Evolutionary conservation across 352 stramenopile species (phyloP).

Genomic region (Pilasporangium apinafurcum): DNA sequence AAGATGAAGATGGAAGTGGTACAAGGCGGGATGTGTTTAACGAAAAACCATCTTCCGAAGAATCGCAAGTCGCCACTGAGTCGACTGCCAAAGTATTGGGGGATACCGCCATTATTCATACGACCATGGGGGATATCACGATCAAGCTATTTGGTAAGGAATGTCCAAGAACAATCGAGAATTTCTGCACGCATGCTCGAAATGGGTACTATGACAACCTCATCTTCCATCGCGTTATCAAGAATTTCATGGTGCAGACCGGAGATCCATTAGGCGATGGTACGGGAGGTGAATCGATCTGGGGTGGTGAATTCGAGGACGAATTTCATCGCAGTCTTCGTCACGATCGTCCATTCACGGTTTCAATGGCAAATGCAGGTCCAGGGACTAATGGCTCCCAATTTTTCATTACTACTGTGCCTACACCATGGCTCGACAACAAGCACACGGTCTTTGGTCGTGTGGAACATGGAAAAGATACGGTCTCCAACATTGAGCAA

Average conservation of each 20-base stretch:
- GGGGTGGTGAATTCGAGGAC: slow-evolving; percentile 99
- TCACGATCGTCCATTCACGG: slow-evolving; percentile 97
- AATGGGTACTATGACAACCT: slow-evolving; percentile 99
- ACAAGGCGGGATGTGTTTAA: slow-evolving; percentile 96
- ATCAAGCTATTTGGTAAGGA: slow-evolving; percentile 96
- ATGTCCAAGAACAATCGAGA: slow-evolving; percentile 94
- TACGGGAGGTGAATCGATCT: slow-evolving; percentile 98
- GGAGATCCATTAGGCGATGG: slow-evolving; percentile 95
- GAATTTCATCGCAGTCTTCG: slow-evolving; percentile 94
- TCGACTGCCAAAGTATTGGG: slow-evolving; percentile 59
- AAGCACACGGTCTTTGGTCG: slow-evolving; percentile 94
- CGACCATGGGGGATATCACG: slow-evolving; percentile 97
- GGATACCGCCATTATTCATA: slow-evolving; percentile 92
- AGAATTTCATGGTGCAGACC: slow-evolving; percentile 98
- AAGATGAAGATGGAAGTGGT: slow-evolving; percentile 22
- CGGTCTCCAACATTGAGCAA: slow-evolving; percentile 94
- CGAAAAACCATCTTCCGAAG: slow-evolving; percentile 95
- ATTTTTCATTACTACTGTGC: slow-evolving; percentile 99
- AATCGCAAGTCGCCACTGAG: slow-evolving; percentile 82
- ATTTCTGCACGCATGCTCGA: slow-evolving; percentile 96
- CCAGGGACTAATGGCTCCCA: slow-evolving; percentile 83
- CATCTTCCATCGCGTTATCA: slow-evolving; percentile 99
- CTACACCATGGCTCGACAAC: slow-evolving; percentile 97
- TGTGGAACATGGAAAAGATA: slow-evolving; percentile 94
- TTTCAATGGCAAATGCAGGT: slow-evolving; percentile 97